Evolutionary conservation across 2,329 filamentous ascomycete genomes (phyloP), one percentile per base, ranked within the genome.

Genomic region (Trichoderma gracile): DNA sequence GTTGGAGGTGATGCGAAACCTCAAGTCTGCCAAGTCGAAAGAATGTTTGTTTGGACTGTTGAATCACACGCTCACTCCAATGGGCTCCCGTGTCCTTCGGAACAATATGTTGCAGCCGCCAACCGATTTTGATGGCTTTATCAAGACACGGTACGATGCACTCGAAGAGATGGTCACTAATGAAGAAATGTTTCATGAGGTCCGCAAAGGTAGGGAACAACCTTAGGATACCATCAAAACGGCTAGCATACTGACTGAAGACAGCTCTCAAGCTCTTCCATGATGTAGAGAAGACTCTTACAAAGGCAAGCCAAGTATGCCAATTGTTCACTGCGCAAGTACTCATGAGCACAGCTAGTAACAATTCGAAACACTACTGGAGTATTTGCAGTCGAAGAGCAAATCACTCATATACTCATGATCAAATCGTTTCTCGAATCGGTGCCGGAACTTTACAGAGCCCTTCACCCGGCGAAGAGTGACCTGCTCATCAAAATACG

Each of bases 91-190:
- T 56, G 83, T 97, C 67, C 83, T 99, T 27, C 85, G 92, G 63
- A 93, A 88, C 74, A 97, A 91, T 68, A 89, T 99, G 38, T 78
- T 98, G 2, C 95, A 99, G 71, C 95, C 95, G 4, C 90, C 92
- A 0, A 97, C 92, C 0, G 84, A 80, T 2, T 74, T 89, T 61
- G 77, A 83, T 3, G 79, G 83, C 3, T 89, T 91, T 15, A 83
- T 99, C 17, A 79, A 78, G 1, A 86, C 84, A 38, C 86, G 95
- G 3, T 94, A 93, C 68, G 89, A 95, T 71, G 92, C 93, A 0
- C 79, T 99, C 0, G 88, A 92, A 65, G 94, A 98, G 74, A 77
- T 99, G 21, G 88, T 88, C 1, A 85, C 83, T 0, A 93, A 91
- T 60, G 92, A 97, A 72, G 90, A 93, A 49, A 90, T 96, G 84